Evolutionary conservation across 148 eudicot genomes (phyloP), one percentile per base, ranked within the genome.

Genomic region (Cornus florida): DNA sequence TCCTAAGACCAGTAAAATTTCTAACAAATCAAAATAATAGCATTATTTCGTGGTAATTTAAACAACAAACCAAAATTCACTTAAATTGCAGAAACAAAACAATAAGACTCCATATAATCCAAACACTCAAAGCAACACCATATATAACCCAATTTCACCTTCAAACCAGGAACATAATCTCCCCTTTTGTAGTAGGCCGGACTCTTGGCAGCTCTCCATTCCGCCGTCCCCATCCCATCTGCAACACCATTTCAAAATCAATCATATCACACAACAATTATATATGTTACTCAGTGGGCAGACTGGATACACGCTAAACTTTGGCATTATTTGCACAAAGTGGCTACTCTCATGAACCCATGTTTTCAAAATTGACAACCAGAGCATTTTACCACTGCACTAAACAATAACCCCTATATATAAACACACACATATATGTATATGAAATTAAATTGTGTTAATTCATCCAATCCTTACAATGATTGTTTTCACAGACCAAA

Each of bases 141-240:
- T 28, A 32, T 11, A 17, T 12, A 67, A 56, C 62, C 67, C 50
- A 57, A 41, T 6, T 56, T 68, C 67, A 91, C 99, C 97, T 93
- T 96, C 86, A 96, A 82, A 60, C 99, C 99, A 80, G 99, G 99
- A 82, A 93, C 99, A 83, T 93, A 96, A 84, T 96, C 99, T 75
- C 99, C 99, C 87, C 99, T 88, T 86, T 93, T 96, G 90, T 91
- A 96, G 77, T 96, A 96, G 59, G 98, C 88, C 20, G 97, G 92
- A 82, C 92, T 92, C 89, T 96, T 96, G 0, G 99, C 92, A n/a
- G 99, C 93, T 79, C 97, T 93, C 99, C 97, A 93, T 78, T 93
- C 98, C 12, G 99, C 97, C 33, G 99, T 96, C 6, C 99, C 99
- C 99, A 96, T 96, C 68, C 99, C 98, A 88, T 96, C 99, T 96